phyloP scores from a whole-genome alignment of 2,329 filamentous ascomycete genomes.

The Neoscytalidium dimidiatum region DNA sequence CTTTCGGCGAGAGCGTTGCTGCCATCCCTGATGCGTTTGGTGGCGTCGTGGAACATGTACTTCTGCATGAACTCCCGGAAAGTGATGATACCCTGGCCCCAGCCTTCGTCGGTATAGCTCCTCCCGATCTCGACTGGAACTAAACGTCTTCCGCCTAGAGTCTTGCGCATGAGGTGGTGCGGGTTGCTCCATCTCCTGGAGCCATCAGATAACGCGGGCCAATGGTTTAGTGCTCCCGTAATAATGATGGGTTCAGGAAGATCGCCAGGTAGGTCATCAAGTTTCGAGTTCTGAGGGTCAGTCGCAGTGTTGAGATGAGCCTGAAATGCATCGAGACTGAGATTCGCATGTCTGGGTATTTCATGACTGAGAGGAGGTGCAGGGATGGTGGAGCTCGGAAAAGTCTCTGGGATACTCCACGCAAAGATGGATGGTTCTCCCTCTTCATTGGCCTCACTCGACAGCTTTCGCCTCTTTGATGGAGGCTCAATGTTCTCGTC shows the following conservation, averaged over 20 bases:
- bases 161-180: constrained; percentile 71
- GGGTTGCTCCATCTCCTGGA: constrained; percentile 70
- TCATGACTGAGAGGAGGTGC: not conserved
- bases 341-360: constrained; percentile 15
- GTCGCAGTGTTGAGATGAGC: constrained; percentile 23
- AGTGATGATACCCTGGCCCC: constrained; percentile 78
- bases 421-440: not conserved
- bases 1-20: not conserved
- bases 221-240: constrained; percentile 63
- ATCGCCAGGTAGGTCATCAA: not conserved
- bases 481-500: not conserved
- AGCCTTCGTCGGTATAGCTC: constrained; percentile 82
- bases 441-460: constrained; percentile 29
- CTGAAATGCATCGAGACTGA: constrained; percentile 33
- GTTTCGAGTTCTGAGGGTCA: not conserved
- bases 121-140: constrained; percentile 85
- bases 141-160: constrained; percentile 73
- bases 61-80: constrained; percentile 70
- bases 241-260: constrained; percentile 65
- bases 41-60: constrained; percentile 53
- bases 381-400: constrained; percentile 37
- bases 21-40: not conserved
- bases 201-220: constrained; percentile 70
- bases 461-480: constrained; percentile 1
- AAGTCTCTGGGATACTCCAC: not conserved